Conservation (phyloP, 1,284 basidiomycete species). For the Earliella scabrosa region DNA sequence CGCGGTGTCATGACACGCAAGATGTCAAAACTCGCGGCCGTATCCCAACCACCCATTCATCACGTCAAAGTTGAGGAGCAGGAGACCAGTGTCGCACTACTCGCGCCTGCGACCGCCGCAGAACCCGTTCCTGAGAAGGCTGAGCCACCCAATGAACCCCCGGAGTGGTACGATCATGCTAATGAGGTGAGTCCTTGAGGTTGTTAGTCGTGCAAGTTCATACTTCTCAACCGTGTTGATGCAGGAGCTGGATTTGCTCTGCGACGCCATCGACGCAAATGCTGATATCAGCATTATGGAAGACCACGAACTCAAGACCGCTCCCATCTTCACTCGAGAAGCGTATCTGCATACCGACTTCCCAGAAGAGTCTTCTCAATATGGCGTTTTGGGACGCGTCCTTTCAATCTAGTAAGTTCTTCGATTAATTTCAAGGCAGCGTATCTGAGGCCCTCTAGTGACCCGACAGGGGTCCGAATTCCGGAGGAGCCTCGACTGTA, state of each 20-base stretch:
- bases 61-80: too few species aligned
- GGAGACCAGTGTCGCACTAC: too few species aligned
- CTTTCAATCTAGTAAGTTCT: slow-evolving; percentile 47
- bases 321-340: slow-evolving; percentile 58
- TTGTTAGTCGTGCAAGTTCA: background rate
- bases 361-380: slow-evolving; percentile 45
- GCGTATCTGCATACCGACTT: slow-evolving; percentile 47
- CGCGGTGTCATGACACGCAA: slow-evolving; percentile 2
- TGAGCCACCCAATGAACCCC: too few species aligned
- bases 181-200: background rate
- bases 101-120: too few species aligned
- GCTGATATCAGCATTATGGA: slow-evolving; percentile 20
- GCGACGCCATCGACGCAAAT: too few species aligned
- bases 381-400: slow-evolving; percentile 58
- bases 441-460: background rate
- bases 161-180: background rate
- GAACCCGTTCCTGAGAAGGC: too few species aligned
- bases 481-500: slow-evolving; percentile 55
- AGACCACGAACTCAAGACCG: slow-evolving; percentile 51
- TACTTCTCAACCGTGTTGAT: too few species aligned
- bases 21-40: background rate
- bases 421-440: background rate
- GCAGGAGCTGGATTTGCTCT: slow-evolving; percentile 50
- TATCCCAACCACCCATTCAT: too few species aligned
- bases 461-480: background rate